phyloP scores from a whole-genome alignment of 2,329 filamentous ascomycete genomes.

The Lachnellula hyalina region DNA sequence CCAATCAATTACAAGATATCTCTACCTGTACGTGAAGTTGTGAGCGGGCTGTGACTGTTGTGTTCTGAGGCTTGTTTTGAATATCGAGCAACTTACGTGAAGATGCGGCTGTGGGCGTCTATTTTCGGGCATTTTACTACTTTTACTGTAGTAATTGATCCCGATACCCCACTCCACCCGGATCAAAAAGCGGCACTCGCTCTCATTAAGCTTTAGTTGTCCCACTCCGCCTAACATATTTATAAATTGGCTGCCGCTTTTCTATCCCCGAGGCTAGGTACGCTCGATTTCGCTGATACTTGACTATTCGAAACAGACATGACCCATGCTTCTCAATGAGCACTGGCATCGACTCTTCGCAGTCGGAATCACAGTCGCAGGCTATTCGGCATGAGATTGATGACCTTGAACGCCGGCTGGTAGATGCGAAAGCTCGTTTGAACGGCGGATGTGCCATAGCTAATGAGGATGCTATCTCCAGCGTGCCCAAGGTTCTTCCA shows the following conservation, averaged over 20 bases:
- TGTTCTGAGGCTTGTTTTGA: no score
- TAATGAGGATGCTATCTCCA: slow-evolving; percentile 16
- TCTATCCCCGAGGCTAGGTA: not conserved
- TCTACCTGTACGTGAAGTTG: no score
- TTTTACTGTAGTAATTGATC: no score
- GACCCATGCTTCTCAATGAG: slow-evolving; percentile 19
- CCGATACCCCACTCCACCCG: no score
- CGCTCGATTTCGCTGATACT: not conserved
- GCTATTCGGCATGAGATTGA: slow-evolving; percentile 48
- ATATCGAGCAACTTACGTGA: not conserved
- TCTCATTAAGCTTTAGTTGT: no score
- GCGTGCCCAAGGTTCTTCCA: slow-evolving; percentile 16
- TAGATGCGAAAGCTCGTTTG: slow-evolving; percentile 40
- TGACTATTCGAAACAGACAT: slow-evolving; percentile 6
- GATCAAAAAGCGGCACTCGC: no score
- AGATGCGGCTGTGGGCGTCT: not conserved
- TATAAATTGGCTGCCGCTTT: no score
- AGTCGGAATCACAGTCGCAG: slow-evolving; percentile 29
- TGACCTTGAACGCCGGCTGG: slow-evolving; percentile 46
- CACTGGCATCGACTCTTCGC: slow-evolving; percentile 16
- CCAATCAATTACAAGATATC: no score
- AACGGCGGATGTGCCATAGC: slow-evolving; percentile 24
- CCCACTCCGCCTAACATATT: no score
- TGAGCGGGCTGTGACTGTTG: no score
- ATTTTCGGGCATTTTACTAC: not conserved